Percentiles rank a stretch among this genome's conserved stretches.
Conservation (phyloP, 2,329 filamentous ascomycete species). For the Pestalotiopsis sp. region DNA sequence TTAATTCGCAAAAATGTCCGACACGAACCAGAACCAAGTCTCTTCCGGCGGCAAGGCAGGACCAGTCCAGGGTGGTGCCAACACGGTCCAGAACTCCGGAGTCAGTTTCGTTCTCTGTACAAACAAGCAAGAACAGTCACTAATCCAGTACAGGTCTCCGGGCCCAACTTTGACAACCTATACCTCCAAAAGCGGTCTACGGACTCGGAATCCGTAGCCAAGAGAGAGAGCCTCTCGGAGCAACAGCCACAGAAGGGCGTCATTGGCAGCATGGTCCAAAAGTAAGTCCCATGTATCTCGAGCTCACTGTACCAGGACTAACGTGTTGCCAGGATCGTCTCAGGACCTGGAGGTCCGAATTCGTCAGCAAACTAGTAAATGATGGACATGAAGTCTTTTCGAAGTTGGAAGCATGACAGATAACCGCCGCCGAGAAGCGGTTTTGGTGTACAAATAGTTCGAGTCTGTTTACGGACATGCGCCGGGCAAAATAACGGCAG, state of each 20-base stretch:
- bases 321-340: neutral
- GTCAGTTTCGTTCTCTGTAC: neutral
- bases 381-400: too few species aligned
- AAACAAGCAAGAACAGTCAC: neutral
- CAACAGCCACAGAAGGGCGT: neutral
- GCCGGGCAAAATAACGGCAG: too few species aligned
- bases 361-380: neutral
- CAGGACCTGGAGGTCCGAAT: neutral
- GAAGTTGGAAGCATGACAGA: too few species aligned
- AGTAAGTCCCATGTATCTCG: neutral
- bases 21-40: neutral
- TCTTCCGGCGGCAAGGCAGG: slow-evolving; percentile 1
- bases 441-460: too few species aligned
- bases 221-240: slow-evolving; percentile 3
- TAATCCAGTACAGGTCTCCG: neutral
- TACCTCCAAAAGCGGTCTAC: slow-evolving; percentile 6
- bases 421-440: too few species aligned
- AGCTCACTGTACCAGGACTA: neutral
- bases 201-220: slow-evolving; percentile 2
- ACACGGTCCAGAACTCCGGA: neutral
- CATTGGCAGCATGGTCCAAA: neutral
- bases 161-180: slow-evolving; percentile 3
- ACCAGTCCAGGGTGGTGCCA: neutral
- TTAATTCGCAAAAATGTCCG: neutral
- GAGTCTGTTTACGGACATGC: too few species aligned